Base-by-base conservation (phyloP, 208 protist genomes). In the Trypanosoma cruzi region DNA sequence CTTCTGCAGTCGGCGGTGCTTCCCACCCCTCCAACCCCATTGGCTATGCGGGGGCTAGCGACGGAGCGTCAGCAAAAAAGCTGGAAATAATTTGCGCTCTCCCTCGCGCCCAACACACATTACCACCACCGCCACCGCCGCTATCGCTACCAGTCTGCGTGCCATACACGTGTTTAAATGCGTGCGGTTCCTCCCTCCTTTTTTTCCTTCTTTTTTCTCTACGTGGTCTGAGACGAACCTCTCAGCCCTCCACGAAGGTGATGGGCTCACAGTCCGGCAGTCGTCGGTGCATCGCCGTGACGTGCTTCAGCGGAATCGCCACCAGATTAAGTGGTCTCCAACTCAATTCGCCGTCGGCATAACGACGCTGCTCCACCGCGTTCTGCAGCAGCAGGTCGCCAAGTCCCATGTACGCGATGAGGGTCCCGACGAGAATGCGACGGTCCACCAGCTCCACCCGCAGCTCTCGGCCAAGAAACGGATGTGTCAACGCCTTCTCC, bases 401-500 rank as follows among this genome's bases (percentile, higher is more conserved):
- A 57, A 80, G 83, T 42, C 90, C 90, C 65, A 90, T 69, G 67
- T 84, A 92, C 18, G 87, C 85, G 40, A 92, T 77, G 42, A 95
- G 71, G 4, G 75, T 86, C 36, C 90, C 90, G 0, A 89, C 80
- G 24, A 95, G 50, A 7, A 92, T 55, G 49, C 90, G 86, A 22
- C 83, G 77, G 67, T 95, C 90, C 4, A 52, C 80, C 60, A 95
- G 75, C 77, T 92, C 86, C 50, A 95, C 82, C 49, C 90, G 90
- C 18, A 95, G 60, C 75, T 95, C 90, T 13, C 76, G 79, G 42
- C 81, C 81, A 28, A 93, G 75, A 64, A 92, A 95, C 4, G 84
- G 82, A 52, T 81, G 71, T 31, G 55, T n/a, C n/a, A n/a, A 59
- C 10, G 61, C 65, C 18, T 22, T 28, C n/a, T 4, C 34, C 22